Evolutionary conservation across 345 rosid species (phyloP).

Genomic region (Eucalyptus curtisii): DNA sequence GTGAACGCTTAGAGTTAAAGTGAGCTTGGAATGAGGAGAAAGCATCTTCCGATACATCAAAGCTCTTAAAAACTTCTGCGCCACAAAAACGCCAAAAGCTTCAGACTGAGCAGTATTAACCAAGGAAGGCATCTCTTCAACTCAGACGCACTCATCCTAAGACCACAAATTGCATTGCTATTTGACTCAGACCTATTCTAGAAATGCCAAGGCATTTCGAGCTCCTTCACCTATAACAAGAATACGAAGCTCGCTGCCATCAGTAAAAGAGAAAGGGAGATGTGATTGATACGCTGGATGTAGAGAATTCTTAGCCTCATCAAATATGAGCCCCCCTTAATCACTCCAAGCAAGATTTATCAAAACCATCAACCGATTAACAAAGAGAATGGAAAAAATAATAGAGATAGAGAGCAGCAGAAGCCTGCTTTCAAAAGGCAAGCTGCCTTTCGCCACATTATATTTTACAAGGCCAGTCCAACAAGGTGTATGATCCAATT

Average conservation of each 20-base stretch:
- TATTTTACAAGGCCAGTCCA: neutral
- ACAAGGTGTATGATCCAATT: neutral
- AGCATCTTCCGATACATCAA: neutral
- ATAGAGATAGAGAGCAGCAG: neutral
- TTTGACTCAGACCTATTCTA: neutral
- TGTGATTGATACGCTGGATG: neutral
- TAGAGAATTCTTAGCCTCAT: neutral
- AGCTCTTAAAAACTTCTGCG: neutral
- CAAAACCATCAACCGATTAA: neutral
- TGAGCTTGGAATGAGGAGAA: neutral
- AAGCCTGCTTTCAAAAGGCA: neutral
- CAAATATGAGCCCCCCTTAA: neutral
- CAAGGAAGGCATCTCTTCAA: neutral
- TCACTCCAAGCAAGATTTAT: neutral
- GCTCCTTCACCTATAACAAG: neutral
- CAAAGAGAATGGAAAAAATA: neutral
- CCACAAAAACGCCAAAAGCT: neutral
- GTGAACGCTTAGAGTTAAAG: neutral
- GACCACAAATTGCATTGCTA: neutral
- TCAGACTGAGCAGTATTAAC: neutral
- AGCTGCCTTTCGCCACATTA: neutral
- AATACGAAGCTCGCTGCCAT: neutral
- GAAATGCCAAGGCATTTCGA: neutral
- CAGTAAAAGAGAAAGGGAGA: neutral
- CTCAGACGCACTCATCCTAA: neutral